phyloP scores from a whole-genome alignment of 495 filamentous ascomycete genomes.

The Aspergillus indologenus region DNA sequence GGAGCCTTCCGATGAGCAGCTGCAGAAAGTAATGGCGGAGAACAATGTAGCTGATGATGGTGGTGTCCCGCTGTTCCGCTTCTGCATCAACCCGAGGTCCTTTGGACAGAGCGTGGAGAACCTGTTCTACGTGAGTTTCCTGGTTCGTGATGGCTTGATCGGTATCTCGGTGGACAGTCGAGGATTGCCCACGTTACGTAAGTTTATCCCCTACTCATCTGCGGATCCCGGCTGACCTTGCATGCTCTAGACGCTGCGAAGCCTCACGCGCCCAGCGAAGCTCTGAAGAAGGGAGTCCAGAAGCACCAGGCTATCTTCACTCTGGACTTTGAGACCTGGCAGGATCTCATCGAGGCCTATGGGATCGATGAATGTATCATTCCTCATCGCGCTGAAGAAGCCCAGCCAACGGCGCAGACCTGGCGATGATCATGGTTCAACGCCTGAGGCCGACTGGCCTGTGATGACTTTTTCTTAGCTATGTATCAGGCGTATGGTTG shows the following conservation, averaged over 20 bases:
- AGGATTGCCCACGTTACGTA: conserved; percentile 70
- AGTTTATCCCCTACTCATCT: conserved; percentile 27
- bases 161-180: conserved; percentile 62
- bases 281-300: conserved; percentile 48
- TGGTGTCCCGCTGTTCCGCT: conserved; percentile 72
- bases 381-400: conserved; percentile 64
- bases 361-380: conserved; percentile 77
- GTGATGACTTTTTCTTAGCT: background rate
- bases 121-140: conserved; percentile 92
- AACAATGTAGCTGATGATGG: conserved; percentile 58
- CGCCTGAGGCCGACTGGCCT: conserved; percentile 35
- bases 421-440: conserved; percentile 68
- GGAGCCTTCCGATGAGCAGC: conserved; percentile 32
- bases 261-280: conserved; percentile 41
- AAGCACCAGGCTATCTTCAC: conserved; percentile 83
- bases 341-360: conserved; percentile 68
- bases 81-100: conserved; percentile 81
- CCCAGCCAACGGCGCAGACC: conserved; percentile 43
- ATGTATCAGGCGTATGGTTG: background rate
- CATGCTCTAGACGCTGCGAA: conserved; percentile 36
- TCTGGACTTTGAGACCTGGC: conserved; percentile 80
- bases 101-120: conserved; percentile 98
- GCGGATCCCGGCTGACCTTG: background rate
- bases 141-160: conserved; percentile 80
- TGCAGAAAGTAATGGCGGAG: conserved; percentile 47